Conservation (phyloP, 805 yeast species). For the Candida sonorensis region DNA sequence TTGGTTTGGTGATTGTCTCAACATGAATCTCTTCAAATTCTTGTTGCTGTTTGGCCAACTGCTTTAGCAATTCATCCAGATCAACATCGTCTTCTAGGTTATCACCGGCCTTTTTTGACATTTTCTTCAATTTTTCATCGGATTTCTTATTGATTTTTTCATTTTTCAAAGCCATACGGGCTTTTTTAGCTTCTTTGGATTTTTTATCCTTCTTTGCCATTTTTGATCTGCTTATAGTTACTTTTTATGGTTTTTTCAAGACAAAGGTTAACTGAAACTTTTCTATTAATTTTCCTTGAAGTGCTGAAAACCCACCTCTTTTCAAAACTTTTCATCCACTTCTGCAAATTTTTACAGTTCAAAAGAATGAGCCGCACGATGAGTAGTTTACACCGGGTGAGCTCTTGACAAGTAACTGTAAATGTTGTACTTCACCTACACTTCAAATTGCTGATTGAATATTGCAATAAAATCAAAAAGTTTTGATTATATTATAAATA, state of each 20-base stretch:
- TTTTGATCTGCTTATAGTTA: too few species aligned
- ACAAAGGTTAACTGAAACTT: too few species aligned
- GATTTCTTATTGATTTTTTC: constrained; percentile 72
- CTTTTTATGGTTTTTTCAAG: background rate
- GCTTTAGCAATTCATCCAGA: constrained; percentile 74
- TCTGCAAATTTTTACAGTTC: background rate
- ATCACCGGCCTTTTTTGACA: constrained; percentile 68
- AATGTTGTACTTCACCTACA: too few species aligned
- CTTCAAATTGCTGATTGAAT: too few species aligned
- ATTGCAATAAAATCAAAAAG: too few species aligned
- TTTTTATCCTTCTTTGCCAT: constrained; percentile 88
- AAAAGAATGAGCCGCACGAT: too few species aligned
- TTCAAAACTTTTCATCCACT: too few species aligned
- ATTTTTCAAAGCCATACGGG: constrained; percentile 75
- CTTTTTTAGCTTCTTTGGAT: constrained; percentile 87
- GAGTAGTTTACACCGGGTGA: too few species aligned
- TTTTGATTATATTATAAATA: too few species aligned
- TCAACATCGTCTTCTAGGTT: constrained; percentile 81
- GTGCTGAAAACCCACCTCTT: too few species aligned
- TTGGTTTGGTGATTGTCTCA: constrained; percentile 52
- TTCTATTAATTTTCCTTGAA: too few species aligned
- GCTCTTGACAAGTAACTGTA: too few species aligned
- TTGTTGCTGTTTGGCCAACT: constrained; percentile 74
- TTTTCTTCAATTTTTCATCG: constrained; percentile 61
- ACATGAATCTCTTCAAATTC: constrained; percentile 66